phyloP scores from a whole-genome alignment of 768 basidiomycete species.

The Pulveroboletus frians region DNA sequence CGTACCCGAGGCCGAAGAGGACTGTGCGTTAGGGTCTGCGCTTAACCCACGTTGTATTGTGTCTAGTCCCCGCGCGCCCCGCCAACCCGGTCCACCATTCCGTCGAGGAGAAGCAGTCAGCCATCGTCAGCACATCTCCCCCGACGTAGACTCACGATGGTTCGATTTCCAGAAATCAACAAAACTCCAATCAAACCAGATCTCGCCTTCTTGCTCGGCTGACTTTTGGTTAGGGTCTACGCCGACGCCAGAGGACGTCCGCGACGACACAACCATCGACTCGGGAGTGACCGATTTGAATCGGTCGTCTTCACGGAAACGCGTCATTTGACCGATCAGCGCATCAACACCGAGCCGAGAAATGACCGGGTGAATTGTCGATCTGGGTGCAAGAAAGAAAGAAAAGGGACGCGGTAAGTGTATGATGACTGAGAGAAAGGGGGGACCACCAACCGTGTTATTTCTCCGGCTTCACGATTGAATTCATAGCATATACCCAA shows the following conservation, averaged over 20 bases:
- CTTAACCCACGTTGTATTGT: conserved; percentile 71
- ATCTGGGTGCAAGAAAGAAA: conserved; percentile 35
- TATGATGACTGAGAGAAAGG: neutral
- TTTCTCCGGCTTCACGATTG: conserved; percentile 91
- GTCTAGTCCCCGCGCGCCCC: conserved; percentile 37
- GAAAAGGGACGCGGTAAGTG: neutral
- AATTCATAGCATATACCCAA: conserved; percentile 95
- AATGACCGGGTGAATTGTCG: conserved; percentile 85
- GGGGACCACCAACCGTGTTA: conserved; percentile 66
- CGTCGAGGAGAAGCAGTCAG: neutral
- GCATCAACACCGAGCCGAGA: conserved; percentile 87
- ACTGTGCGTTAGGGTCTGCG: conserved; percentile 60
- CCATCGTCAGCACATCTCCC: neutral
- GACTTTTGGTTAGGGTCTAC: conserved; percentile 10
- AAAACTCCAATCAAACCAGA: conserved; percentile 99
- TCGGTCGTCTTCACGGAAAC: conserved; percentile 86
- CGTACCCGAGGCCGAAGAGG: conserved; percentile 52
- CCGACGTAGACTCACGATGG: conserved; percentile 60
- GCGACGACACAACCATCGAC: conserved; percentile 59
- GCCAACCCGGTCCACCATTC: neutral
- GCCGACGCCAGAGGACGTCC: conserved; percentile 18
- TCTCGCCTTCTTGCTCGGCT: conserved; percentile 63
- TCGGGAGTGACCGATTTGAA: conserved; percentile 91
- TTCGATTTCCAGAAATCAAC: conserved; percentile 99
- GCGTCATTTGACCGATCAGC: conserved; percentile 79